A percentile compares a stretch with the other conserved stretches of the same genome.
These are phyloP conservation scores for Borovskyia barvae DNA, from an alignment of 208 protist genomes.

Conservation along the genomic window DNA sequence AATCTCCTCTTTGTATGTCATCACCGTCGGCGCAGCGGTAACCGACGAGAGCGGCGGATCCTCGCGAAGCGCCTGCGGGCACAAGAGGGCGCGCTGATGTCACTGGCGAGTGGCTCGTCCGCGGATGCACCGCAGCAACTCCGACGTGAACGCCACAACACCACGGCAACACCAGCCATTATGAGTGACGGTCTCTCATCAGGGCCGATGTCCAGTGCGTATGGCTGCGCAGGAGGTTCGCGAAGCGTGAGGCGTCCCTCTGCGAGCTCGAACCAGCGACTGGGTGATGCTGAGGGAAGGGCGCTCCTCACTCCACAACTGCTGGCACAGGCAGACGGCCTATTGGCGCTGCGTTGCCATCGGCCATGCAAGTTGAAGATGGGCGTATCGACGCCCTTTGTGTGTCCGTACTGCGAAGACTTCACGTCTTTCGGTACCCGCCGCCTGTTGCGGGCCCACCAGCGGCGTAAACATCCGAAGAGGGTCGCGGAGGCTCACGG, in stretches of 20 bases:
- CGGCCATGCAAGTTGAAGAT: not conserved
- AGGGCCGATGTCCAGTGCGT: too few relatives aligned
- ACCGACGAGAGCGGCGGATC: constrained; percentile 38
- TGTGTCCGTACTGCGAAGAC: constrained; percentile 55
- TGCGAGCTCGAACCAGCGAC: not conserved
- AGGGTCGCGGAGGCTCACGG: constrained; percentile 8
- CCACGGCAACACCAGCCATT: not conserved
- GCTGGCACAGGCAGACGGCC: constrained; percentile 12
- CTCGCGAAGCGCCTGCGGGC: constrained; percentile 45
- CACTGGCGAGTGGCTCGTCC: constrained; percentile 3
- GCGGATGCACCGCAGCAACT: not conserved
- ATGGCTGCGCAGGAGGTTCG: too few relatives aligned
- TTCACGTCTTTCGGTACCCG: constrained; percentile 33
- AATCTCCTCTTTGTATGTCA: constrained; percentile 30
- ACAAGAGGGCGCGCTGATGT: constrained; percentile 22
- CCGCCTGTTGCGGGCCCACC: constrained; percentile 36
- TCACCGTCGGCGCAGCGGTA: constrained; percentile 35
- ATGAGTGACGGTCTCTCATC: too few relatives aligned
- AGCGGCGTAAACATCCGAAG: constrained; percentile 34
- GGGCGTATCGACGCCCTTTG: constrained; percentile 4
- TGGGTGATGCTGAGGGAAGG: too few relatives aligned
- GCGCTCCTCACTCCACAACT: constrained; percentile 12
- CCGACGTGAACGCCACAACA: not conserved
- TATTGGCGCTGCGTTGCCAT: not conserved
- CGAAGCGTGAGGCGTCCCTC: too few relatives aligned